These are phyloP conservation scores for Penicillium robsamsonii DNA, from an alignment of 495 filamentous ascomycete species.

Conservation along the genomic window DNA sequence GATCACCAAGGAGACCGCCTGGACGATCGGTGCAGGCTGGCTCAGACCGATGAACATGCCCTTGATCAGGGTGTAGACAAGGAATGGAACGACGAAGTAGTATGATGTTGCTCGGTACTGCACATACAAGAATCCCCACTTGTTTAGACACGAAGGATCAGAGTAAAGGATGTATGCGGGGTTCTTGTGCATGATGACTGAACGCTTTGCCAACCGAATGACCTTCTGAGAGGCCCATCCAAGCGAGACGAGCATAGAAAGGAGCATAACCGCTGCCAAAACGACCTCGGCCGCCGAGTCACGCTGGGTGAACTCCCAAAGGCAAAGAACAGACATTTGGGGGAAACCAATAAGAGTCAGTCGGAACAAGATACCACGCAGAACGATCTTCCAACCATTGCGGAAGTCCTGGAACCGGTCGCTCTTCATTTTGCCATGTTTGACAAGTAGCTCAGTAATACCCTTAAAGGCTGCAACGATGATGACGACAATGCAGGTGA, in stretches of 20 bases:
- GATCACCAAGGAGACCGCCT: constrained; percentile 81
- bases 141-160: constrained; percentile 87
- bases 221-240: constrained; percentile 88
- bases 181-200: constrained; percentile 89
- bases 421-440: constrained; percentile 72
- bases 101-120: constrained; percentile 96
- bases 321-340: constrained; percentile 84
- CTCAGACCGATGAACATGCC: constrained; percentile 86
- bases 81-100: constrained; percentile 87
- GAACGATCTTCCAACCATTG: constrained; percentile 80
- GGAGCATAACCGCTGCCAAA: constrained; percentile 83
- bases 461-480: constrained; percentile 78
- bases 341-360: constrained; percentile 89
- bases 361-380: constrained; percentile 91
- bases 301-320: constrained; percentile 87
- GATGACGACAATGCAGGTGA: constrained; percentile 69
- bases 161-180: constrained; percentile 97
- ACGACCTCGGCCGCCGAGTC: constrained; percentile 89
- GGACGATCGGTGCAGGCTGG: constrained; percentile 69
- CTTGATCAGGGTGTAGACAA: constrained; percentile 81
- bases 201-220: constrained; percentile 81
- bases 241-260: constrained; percentile 77
- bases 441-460: constrained; percentile 68
- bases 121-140: constrained; percentile 98
- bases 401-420: constrained; percentile 95